phyloP scores from a whole-genome alignment of 1,139 yeast genomes.

The Candida sanyaensis region DNA sequence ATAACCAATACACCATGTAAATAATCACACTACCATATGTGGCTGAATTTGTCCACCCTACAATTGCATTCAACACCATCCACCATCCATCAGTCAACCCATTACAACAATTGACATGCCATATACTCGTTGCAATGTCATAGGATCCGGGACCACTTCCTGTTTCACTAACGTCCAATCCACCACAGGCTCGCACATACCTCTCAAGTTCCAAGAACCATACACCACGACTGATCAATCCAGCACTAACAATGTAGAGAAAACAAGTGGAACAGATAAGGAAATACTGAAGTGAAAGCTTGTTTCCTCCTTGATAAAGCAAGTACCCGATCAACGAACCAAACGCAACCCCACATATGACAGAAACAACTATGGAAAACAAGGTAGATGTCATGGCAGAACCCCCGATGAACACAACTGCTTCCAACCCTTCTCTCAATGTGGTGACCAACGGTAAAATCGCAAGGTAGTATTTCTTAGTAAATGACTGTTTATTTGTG shows the following conservation, averaged over 20 bases:
- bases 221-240: constrained; percentile 61
- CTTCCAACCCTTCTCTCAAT: constrained; percentile 50
- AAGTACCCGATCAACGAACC: constrained; percentile 37
- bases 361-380: constrained; percentile 41
- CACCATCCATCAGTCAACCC: constrained; percentile 90
- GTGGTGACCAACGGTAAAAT: constrained; percentile 47
- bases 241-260: constrained; percentile 46
- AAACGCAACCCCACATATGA: constrained; percentile 33
- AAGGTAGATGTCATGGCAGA: constrained; percentile 46
- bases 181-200: constrained; percentile 67
- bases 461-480: constrained; percentile 38
- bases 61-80: constrained; percentile 88
- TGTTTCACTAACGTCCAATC: constrained; percentile 84
- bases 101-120: constrained; percentile 98
- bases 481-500: constrained; percentile 15
- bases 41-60: constrained; percentile 97
- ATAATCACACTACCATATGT: constrained; percentile 88
- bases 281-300: constrained; percentile 43
- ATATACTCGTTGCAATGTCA: constrained; percentile 73
- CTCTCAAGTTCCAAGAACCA: constrained; percentile 84
- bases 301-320: constrained; percentile 46
- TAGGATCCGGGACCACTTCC: constrained; percentile 96
- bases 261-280: constrained; percentile 43
- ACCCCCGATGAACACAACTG: constrained; percentile 51
- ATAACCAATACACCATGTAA: constrained; percentile 75